phyloP scores from a whole-genome alignment of 495 filamentous ascomycete species.

The Physcia stellaris region DNA sequence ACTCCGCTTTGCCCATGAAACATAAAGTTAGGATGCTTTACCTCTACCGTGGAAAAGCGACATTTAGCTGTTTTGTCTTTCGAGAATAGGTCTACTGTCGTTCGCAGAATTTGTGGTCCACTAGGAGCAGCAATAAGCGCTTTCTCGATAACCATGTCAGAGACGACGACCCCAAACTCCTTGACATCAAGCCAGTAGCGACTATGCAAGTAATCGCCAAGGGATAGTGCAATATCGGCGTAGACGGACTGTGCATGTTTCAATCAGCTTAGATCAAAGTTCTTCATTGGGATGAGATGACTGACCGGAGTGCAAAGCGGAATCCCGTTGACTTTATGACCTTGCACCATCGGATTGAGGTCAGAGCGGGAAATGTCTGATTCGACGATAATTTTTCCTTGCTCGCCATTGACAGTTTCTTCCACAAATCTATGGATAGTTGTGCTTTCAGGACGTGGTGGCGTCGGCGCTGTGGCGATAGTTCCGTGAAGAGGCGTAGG shows the following conservation, averaged over 20 bases:
- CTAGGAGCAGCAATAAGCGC: conserved; percentile 48
- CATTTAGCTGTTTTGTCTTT: too few species aligned
- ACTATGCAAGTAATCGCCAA: conserved; percentile 54
- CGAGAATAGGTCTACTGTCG: too few species aligned
- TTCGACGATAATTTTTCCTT: conserved; percentile 46
- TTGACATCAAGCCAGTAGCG: conserved; percentile 38
- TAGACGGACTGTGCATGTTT: conserved; percentile 41
- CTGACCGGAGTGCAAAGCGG: conserved; percentile 40
- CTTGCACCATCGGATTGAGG: conserved; percentile 45
- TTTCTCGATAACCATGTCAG: conserved; percentile 55
- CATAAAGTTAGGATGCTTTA: too few species aligned
- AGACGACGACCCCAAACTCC: conserved; percentile 44
- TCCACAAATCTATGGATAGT: conserved; percentile 37
- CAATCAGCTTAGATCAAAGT: background rate
- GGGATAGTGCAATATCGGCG: conserved; percentile 64
- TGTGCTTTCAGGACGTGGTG: conserved; percentile 18
- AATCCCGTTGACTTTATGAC: conserved; percentile 60
- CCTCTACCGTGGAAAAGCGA: too few species aligned
- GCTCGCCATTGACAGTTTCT: conserved; percentile 38
- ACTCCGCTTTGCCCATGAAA: too few species aligned
- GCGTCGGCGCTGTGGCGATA: too few species aligned
- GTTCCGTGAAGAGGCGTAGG: conserved; percentile 10
- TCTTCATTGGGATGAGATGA: background rate
- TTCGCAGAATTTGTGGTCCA: conserved; percentile 33
- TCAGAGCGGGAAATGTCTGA: conserved; percentile 50